Conservation (phyloP, 768 basidiomycete species). For the Trametes coccinea region DNA sequence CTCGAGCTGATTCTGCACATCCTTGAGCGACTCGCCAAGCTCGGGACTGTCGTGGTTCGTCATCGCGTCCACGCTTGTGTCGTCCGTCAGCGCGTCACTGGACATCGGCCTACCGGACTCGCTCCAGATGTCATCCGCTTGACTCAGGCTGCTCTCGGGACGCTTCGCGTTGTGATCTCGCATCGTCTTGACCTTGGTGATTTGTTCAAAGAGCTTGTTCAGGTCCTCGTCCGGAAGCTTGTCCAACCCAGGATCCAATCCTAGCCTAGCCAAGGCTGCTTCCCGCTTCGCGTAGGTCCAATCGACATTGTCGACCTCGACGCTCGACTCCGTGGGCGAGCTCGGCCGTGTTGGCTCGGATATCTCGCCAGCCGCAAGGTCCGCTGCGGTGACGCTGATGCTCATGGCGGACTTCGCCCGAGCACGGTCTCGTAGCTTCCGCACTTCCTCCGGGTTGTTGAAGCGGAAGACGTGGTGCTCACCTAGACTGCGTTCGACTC, state of each 20-base stretch:
- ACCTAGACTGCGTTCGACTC: conserved; percentile 44
- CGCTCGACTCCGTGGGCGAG: conserved; percentile 70
- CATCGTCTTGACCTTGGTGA: conserved; percentile 87
- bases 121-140: conserved; percentile 88
- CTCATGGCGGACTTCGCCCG: conserved; percentile 70
- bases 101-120: conserved; percentile 79
- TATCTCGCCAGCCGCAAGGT: conserved; percentile 56
- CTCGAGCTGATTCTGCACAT: conserved; percentile 72
- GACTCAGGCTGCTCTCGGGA: conserved; percentile 87
- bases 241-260: conserved; percentile 86
- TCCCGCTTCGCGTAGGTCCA: conserved; percentile 98
- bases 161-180: conserved; percentile 79
- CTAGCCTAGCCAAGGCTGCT: conserved; percentile 84
- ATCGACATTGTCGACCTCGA: conserved; percentile 75
- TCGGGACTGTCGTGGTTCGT: conserved; percentile 65
- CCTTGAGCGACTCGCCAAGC: conserved; percentile 61
- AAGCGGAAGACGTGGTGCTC: conserved; percentile 98
- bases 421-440: conserved; percentile 84
- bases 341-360: conserved; percentile 71
- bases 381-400: conserved; percentile 62
- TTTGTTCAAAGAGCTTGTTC: conserved; percentile 91
- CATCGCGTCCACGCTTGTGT: conserved; percentile 77
- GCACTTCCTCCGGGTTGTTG: conserved; percentile 93
- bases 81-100: conserved; percentile 81
- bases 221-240: conserved; percentile 93